These are phyloP conservation scores for Globomyces pollinis-pini DNA, from an alignment of 192 early-diverging fungal species.

Conservation along the genomic window DNA sequence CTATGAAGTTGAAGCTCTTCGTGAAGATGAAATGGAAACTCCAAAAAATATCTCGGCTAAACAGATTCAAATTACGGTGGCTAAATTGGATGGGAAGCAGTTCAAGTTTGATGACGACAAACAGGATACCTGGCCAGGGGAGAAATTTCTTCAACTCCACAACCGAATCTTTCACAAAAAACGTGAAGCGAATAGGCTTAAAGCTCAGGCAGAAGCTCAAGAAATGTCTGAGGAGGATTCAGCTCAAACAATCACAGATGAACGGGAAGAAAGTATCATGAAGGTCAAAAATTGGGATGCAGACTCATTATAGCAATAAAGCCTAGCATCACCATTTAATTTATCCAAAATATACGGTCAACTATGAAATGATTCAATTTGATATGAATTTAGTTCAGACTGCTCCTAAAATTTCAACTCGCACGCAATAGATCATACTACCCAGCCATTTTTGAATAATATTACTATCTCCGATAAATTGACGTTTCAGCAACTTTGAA, in stretches of 20 bases:
- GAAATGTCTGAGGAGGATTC: background rate
- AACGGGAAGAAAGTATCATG: too few relatives aligned
- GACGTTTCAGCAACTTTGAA: background rate
- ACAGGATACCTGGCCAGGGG: background rate
- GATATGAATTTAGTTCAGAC: background rate
- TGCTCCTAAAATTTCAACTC: background rate
- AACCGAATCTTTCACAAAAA: background rate
- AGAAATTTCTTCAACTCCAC: background rate
- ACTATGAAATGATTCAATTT: too few relatives aligned
- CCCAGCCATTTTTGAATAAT: background rate
- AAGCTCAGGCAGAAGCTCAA: background rate
- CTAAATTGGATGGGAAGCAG: background rate
- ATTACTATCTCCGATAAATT: background rate
- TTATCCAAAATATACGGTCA: too few relatives aligned
- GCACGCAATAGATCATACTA: background rate
- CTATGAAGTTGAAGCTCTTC: background rate
- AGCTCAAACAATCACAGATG: background rate
- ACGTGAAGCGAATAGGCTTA: background rate
- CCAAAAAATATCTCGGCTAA: background rate
- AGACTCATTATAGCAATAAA: too few relatives aligned
- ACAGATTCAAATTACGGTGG: background rate
- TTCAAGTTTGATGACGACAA: background rate
- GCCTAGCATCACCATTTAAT: too few relatives aligned
- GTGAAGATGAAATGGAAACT: background rate
- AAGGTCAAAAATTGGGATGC: background rate